Base-by-base conservation (phyloP, 768 basidiomycete genomes). In the Leccinum fibrillosum region DNA sequence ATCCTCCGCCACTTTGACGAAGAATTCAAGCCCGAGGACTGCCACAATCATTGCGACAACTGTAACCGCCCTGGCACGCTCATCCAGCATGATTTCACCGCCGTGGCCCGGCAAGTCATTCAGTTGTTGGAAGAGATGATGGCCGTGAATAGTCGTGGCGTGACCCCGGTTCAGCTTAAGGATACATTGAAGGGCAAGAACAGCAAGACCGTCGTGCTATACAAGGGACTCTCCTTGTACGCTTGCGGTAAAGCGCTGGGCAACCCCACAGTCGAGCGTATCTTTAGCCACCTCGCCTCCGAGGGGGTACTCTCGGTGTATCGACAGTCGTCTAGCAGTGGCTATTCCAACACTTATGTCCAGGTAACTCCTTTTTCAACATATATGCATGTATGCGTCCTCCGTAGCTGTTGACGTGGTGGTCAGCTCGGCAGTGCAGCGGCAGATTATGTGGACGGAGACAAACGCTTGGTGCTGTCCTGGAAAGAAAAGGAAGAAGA, bases 1-100 rank as follows among this genome's bases (percentile, higher is more conserved):
- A 77, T 98, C n/a, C 82, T 99, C 17, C 80, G 82, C n/a, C 91
- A 92, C 72, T 98, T 97, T 64, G 86, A 84, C 60, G 92, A 99
- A 69, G 76, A 76, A 9, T 98, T 98, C 72, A 81, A 88, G 59
- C 75, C 80, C 32, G 74, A 69, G 25, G 63, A 83, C 15, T 99
- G 97, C 67, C 72, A 81, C 37, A 75, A 78, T 42, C 78, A 80
- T 4, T 99, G 97, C 71, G 91, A 98, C 71, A 94, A 92, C 61
- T 99, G 97, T 69, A 73, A 80, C 45, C 76, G 81, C 52, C 75
- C 76, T 32, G 75, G 77, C 15, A 76, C 74, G 9, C 64, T 79
- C 5, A 67, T 79, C 17, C 75, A 73, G 11, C 73, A 78, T 39
- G 86, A 97, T 67, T 79, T 92, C n/a, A 86, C 86, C 0, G 66